phyloP scores from a whole-genome alignment of 2,329 filamentous ascomycete species.

The Zymoseptoria tritici region DNA sequence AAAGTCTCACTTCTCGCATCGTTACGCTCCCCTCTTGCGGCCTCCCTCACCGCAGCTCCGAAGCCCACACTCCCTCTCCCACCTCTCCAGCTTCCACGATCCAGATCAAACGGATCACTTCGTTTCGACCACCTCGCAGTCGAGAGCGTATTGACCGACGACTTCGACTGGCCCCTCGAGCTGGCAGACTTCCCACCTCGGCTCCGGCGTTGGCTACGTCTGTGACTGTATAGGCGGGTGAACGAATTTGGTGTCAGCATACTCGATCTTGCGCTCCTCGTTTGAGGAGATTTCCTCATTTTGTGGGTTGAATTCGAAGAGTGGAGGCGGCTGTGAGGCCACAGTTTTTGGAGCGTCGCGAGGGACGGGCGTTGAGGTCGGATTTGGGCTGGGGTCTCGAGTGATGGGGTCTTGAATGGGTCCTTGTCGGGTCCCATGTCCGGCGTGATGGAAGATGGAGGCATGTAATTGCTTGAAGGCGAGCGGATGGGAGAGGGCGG shows the following conservation, averaged over 20 bases:
- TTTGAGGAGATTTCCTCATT: constrained; percentile 11
- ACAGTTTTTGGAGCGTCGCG: constrained; percentile 3
- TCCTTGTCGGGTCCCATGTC: background rate
- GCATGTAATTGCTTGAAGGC: background rate
- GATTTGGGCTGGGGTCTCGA: background rate
- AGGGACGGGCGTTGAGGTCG: background rate
- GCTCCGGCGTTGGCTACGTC: constrained; percentile 5
- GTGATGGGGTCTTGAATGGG: background rate
- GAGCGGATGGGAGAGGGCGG: background rate
- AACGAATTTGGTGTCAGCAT: background rate
- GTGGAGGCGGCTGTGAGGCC: constrained; percentile 9
- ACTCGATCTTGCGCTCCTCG: background rate
- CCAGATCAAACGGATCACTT: constrained; percentile 20
- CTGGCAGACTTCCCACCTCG: background rate
- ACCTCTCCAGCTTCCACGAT: constrained; percentile 8
- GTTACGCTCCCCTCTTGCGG: background rate
- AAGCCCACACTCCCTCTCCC: background rate
- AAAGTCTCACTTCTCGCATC: background rate
- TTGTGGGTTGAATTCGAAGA: constrained; percentile 2
- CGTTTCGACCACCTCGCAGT: constrained; percentile 7
- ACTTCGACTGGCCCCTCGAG: constrained; percentile 3
- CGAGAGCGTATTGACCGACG: constrained; percentile 8
- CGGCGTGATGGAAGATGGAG: background rate
- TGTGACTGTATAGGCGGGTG: constrained; percentile 11
- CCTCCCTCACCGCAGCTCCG: background rate